Conservation (phyloP, 768 basidiomycete species). For the Boletus rex-veris region DNA sequence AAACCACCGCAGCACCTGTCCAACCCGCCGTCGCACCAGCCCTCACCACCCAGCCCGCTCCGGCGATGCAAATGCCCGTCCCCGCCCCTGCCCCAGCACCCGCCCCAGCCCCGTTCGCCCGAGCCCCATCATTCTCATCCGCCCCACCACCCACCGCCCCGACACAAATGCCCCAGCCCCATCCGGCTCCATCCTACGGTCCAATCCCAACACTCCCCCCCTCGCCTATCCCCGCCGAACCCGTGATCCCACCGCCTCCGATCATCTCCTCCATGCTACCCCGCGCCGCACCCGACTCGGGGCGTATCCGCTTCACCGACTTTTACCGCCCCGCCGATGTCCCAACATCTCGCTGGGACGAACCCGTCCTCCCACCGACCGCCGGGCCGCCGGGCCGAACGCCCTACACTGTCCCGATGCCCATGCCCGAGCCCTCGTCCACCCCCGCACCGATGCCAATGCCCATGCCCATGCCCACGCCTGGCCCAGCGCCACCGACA, state of each 20-base stretch:
- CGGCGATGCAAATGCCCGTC: conserved; percentile 15
- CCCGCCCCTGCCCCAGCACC: conserved; percentile 4
- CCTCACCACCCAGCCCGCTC: background rate
- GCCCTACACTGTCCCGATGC: conserved; percentile 2
- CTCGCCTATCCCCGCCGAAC: conserved; percentile 5
- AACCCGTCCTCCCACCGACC: conserved; percentile 5
- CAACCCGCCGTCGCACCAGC: conserved; percentile 9
- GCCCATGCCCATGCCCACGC: conserved; percentile 3
- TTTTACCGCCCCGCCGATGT: conserved; percentile 24
- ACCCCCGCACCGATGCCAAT: conserved; percentile 2
- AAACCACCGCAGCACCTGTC: conserved; percentile 3
- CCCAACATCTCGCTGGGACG: conserved; percentile 1
- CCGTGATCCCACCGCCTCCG: conserved; percentile 25
- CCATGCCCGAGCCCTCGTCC: conserved; percentile 4
- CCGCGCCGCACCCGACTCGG: conserved; percentile 7
- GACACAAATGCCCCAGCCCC: conserved; percentile 21
- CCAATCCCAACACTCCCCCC: conserved; percentile 15
- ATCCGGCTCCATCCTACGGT: background rate
- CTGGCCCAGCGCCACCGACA: background rate
- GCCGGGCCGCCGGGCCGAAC: conserved; percentile 10
- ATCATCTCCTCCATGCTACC: conserved; percentile 5
- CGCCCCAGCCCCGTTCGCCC: background rate
- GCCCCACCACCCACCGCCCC: background rate
- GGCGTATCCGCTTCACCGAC: conserved; percentile 26
- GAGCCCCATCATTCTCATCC: no score